A percentile compares a stretch with the other conserved stretches of the same genome.
phyloP scores from a whole-genome alignment of 1,139 yeast genomes.

The Protomyces arabidopsidicola region DNA sequence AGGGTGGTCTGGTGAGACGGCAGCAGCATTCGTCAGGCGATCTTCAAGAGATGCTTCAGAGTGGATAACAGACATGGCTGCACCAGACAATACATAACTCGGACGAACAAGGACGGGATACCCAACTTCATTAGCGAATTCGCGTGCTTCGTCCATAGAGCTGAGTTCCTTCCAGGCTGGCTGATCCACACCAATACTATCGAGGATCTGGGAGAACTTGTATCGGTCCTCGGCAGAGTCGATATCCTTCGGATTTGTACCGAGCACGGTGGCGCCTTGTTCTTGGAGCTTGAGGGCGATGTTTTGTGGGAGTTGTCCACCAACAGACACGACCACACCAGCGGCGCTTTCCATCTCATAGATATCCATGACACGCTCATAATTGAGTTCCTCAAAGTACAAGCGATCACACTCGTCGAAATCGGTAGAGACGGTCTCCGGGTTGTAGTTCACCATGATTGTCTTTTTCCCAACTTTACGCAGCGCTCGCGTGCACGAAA shows the following conservation, averaged over 20 bases:
- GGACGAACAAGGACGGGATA: constrained; percentile 98
- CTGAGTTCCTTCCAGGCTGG: constrained; percentile 97
- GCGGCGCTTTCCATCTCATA: constrained; percentile 84
- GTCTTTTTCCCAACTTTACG: constrained; percentile 85
- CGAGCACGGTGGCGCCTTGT: constrained; percentile 80
- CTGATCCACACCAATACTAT: constrained; percentile 87
- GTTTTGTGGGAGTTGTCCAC: constrained; percentile 97
- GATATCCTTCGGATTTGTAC: constrained; percentile 91
- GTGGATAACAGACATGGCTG: constrained; percentile 94
- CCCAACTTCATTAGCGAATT: constrained; percentile 78
- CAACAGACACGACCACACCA: constrained; percentile 93
- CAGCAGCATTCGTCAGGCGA: constrained; percentile 79
- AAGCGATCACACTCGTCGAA: constrained; percentile 96
- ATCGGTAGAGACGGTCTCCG: constrained; percentile 97
- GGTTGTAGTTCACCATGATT: constrained; percentile 94
- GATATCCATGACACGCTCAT: constrained; percentile 95
- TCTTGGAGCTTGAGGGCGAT: constrained; percentile 82
- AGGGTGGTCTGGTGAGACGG: constrained; percentile 92
- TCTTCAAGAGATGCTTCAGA: constrained; percentile 70
- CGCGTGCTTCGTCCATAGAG: constrained; percentile 76
- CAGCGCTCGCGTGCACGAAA: constrained; percentile 88
- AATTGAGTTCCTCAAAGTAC: constrained; percentile 89
- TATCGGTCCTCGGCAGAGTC: constrained; percentile 98
- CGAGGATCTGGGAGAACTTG: constrained; percentile 90
- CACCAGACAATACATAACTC: constrained; percentile 94